These are phyloP conservation scores for Pythium chondricola DNA, from an alignment of 352 stramenopile genomes.

Conservation along the genomic window DNA sequence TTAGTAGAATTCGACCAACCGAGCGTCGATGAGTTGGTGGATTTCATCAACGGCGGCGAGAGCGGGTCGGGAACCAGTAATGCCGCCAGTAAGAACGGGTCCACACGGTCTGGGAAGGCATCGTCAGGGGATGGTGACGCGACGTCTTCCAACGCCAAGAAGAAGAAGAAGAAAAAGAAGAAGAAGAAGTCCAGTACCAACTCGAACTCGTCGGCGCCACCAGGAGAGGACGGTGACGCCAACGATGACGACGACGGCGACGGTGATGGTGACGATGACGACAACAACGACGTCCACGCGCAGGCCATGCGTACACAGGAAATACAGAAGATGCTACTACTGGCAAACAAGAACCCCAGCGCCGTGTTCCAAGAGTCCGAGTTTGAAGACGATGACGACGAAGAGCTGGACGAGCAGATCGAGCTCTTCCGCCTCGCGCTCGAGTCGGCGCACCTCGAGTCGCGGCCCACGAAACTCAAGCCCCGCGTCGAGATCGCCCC, in stretches of 20 bases:
- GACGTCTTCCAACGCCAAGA: constrained; percentile 24
- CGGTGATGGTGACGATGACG: neutral
- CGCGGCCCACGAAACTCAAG: constrained; percentile 44
- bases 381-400: constrained; percentile 77
- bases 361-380: constrained; percentile 76
- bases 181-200: constrained; percentile 45
- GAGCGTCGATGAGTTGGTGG: constrained; percentile 74
- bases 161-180: constrained; percentile 74
- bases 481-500: constrained; percentile 61
- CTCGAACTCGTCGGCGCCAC: constrained; percentile 9
- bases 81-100: constrained; percentile 11
- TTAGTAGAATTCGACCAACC: constrained; percentile 78
- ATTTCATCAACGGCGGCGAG: constrained; percentile 70
- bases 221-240: constrained; percentile 13
- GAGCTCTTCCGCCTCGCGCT: constrained; percentile 73
- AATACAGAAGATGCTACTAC: constrained; percentile 53
- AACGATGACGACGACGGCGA: constrained; percentile 3
- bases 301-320: constrained; percentile 10
- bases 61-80: constrained; percentile 20
- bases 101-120: constrained; percentile 14
- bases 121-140: constrained; percentile 3
- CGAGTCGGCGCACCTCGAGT: constrained; percentile 65
- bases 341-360: constrained; percentile 64
- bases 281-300: neutral
- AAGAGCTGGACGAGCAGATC: constrained; percentile 68